These are phyloP conservation scores for Dissophora globulifera DNA, from an alignment of 192 early-diverging fungal genomes.

Conservation along the genomic window DNA sequence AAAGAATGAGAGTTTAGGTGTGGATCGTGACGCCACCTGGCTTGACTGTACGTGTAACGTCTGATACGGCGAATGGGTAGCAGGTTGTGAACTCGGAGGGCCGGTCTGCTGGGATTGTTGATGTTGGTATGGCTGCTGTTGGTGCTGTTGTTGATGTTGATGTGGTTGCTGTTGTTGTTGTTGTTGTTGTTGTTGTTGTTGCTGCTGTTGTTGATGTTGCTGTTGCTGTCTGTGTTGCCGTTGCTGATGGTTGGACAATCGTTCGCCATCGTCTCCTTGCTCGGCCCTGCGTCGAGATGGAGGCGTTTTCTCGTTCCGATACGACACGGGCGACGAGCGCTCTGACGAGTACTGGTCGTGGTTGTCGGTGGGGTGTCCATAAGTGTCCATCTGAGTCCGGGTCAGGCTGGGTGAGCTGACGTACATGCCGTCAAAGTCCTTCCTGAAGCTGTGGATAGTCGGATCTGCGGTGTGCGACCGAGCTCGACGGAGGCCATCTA, in stretches of 20 bases:
- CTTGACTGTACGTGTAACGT: conserved; percentile 33
- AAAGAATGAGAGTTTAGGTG: conserved; percentile 40
- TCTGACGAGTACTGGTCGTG: not conserved
- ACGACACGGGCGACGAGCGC: not conserved
- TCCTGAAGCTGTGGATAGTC: conserved; percentile 17
- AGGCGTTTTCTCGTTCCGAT: conserved; percentile 2
- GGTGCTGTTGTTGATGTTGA: conserved; percentile 5
- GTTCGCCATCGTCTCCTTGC: not conserved
- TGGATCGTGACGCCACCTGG: conserved; percentile 40
- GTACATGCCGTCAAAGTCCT: conserved; percentile 31
- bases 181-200: conserved; percentile 9
- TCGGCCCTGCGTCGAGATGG: not conserved
- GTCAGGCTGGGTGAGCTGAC: conserved; percentile 37
- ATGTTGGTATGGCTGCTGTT: conserved; percentile 6
- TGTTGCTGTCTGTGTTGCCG: not conserved
- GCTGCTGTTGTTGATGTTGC: not conserved
- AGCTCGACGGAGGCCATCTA: conserved; percentile 35
- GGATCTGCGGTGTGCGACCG: conserved; percentile 43
- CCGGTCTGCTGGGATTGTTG: not conserved
- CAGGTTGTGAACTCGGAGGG: not conserved
- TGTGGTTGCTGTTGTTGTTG: conserved; percentile 22
- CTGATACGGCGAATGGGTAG: conserved; percentile 23
- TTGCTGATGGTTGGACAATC: too few species aligned
- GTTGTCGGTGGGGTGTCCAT: conserved; percentile 9
- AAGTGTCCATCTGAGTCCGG: conserved; percentile 38